These are phyloP conservation scores for Piper longum DNA, from an alignment of 164 flowering plant genomes.

Conservation along the genomic window DNA sequence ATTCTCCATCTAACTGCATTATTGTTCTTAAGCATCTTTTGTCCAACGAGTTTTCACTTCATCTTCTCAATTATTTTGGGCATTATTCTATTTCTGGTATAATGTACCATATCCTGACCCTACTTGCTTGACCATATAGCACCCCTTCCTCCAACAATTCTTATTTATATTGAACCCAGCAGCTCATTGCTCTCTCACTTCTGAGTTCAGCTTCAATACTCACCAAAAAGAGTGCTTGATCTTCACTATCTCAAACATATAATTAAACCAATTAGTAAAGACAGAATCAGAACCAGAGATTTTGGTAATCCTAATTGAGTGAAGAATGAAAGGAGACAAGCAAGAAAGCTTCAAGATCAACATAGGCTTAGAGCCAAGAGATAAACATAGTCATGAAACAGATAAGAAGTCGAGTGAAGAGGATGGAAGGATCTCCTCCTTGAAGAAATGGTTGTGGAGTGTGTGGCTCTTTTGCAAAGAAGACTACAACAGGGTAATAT, in stretches of 20 bases:
- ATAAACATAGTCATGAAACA: neutral
- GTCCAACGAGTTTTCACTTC: slow-evolving; percentile 17
- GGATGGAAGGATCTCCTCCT: slow-evolving; percentile 8
- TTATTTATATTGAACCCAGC: slow-evolving; percentile 19
- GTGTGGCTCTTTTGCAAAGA: slow-evolving; percentile 53
- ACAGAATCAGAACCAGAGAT: neutral
- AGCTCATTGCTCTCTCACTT: neutral
- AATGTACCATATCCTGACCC: slow-evolving; percentile 17
- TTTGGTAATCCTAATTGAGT: neutral
- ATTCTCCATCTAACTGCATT: slow-evolving; percentile 36
- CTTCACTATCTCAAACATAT: neutral
- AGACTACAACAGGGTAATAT: slow-evolving; percentile 52
- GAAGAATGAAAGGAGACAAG: slow-evolving; percentile 61
- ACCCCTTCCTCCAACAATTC: slow-evolving; percentile 1
- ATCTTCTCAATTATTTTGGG: slow-evolving; percentile 27
- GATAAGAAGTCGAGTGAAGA: slow-evolving; percentile 9
- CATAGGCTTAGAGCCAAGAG: neutral
- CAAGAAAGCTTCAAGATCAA: slow-evolving; percentile 19
- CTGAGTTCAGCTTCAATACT: neutral
- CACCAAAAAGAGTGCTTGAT: neutral
- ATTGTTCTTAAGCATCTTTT: slow-evolving; percentile 46
- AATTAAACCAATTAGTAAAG: neutral
- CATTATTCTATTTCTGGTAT: slow-evolving; percentile 17
- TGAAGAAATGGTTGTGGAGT: slow-evolving; percentile 21
- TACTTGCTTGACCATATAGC: slow-evolving; percentile 21